These are phyloP conservation scores for Fragaria vesca DNA, from an alignment of 306 rosid species.

Conservation along the genomic window DNA sequence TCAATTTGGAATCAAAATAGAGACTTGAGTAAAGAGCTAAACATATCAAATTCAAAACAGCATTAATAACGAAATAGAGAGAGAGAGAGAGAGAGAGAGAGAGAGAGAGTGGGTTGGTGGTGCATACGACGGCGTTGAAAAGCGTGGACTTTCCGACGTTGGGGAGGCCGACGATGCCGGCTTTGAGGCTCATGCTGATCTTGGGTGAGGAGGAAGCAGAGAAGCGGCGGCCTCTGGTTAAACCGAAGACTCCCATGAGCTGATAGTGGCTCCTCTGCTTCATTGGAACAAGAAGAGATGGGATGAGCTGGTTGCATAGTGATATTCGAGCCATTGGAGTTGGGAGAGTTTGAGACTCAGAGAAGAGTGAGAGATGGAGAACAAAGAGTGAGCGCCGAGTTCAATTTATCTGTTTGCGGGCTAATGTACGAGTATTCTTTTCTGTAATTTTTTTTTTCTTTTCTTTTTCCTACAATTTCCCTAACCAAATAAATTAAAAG, in stretches of 20 bases:
- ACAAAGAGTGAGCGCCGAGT: neutral
- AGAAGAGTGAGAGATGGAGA: neutral
- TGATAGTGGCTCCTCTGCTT: constrained; percentile 49
- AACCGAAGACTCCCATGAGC: constrained; percentile 27
- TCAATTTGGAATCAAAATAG: neutral
- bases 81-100: neutral
- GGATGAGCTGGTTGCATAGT: constrained; percentile 27
- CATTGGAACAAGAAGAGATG: constrained; percentile 48
- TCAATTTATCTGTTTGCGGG: constrained; percentile 20
- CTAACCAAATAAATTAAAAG: too few species aligned
- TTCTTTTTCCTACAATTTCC: too few species aligned
- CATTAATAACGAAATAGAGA: constrained; percentile 4
- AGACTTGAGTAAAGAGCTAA: neutral
- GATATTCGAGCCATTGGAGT: constrained; percentile 35
- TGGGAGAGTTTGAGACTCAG: neutral
- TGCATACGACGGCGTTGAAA: constrained; percentile 89
- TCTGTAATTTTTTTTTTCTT: neutral
- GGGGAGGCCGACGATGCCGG: constrained; percentile 97
- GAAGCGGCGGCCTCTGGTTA: constrained; percentile 41
- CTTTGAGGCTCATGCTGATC: constrained; percentile 90
- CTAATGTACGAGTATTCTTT: neutral
- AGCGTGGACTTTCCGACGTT: constrained; percentile 97
- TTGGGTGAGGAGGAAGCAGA: constrained; percentile 61
- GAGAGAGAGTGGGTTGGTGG: neutral
- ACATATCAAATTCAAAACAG: neutral